Percentiles rank a stretch among this genome's conserved stretches.
Conservation (phyloP, 177 flowering plant species). For the Tripterygium wilfordii region DNA sequence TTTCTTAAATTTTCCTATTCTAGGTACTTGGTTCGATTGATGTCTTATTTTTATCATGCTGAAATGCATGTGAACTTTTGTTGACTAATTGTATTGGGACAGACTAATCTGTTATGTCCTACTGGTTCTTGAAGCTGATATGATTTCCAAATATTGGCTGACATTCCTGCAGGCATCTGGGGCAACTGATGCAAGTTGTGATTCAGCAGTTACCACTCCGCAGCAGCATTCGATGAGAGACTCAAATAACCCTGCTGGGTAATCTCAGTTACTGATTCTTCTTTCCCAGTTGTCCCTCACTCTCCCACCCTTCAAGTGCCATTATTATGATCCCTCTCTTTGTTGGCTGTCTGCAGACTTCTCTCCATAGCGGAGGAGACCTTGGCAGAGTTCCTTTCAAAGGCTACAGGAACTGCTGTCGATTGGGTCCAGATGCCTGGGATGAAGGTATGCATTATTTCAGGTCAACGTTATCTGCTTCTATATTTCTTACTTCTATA, state of each 20-base stretch:
- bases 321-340: neutral
- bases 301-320: neutral
- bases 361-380: conserved; percentile 94
- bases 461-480: too few species aligned
- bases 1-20: too few species aligned
- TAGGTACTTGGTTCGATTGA: too few species aligned
- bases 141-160: neutral
- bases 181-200: conserved; percentile 69
- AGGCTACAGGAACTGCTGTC: conserved; percentile 99
- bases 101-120: too few species aligned
- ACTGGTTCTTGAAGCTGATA: too few species aligned
- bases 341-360: conserved; percentile 44
- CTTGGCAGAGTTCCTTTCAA: conserved; percentile 95
- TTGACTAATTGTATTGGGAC: neutral
- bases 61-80: too few species aligned
- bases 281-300: neutral
- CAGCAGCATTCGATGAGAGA: conserved; percentile 72
- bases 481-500: neutral
- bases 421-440: conserved; percentile 99
- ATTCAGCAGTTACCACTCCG: conserved; percentile 72
- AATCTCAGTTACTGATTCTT: conserved; percentile 10
- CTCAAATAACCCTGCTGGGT: conserved; percentile 89
- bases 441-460: conserved; percentile 71
- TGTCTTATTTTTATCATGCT: too few species aligned
- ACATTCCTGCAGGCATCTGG: conserved; percentile 42